Percentiles rank a stretch among this genome's conserved stretches.
These are phyloP conservation scores for Quercus lobata DNA, from an alignment of 331 rosid genomes.

Conservation along the genomic window DNA sequence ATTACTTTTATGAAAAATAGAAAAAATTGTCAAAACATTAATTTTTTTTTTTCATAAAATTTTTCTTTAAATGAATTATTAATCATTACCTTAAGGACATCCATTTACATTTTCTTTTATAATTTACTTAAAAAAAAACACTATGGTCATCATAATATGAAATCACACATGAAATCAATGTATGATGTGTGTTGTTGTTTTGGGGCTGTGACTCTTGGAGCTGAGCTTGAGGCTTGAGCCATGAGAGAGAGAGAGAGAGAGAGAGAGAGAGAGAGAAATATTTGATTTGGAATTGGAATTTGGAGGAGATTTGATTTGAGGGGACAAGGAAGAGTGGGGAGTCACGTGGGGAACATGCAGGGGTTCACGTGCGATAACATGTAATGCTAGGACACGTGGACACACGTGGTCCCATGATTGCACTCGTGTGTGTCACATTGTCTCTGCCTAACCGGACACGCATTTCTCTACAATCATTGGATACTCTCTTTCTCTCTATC, in stretches of 20 bases:
- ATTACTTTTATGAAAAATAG: accelerated
- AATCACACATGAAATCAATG: too few relatives aligned
- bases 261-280: too few relatives aligned
- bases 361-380: slow-evolving; percentile 41
- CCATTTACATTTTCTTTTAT: too few relatives aligned
- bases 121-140: too few relatives aligned
- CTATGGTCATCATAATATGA: too few relatives aligned
- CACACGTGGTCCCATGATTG: slow-evolving; percentile 47
- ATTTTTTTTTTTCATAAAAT: too few relatives aligned
- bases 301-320: neutral
- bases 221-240: neutral
- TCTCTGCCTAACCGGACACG: slow-evolving; percentile 41
- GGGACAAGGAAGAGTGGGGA: slow-evolving; percentile 8
- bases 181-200: neutral
- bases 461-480: slow-evolving; percentile 50
- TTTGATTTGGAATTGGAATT: too few relatives aligned
- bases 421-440: slow-evolving; percentile 60
- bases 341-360: slow-evolving; percentile 57
- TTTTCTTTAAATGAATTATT: too few relatives aligned
- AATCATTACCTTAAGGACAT: accelerated
- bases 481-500: slow-evolving; percentile 4
- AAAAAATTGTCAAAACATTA: too few relatives aligned
- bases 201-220: neutral
- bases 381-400: slow-evolving; percentile 34
- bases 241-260: too few relatives aligned